Base-by-base conservation (phyloP, 2,329 filamentous ascomycete genomes). In the Lasiodiplodia theobromae region DNA sequence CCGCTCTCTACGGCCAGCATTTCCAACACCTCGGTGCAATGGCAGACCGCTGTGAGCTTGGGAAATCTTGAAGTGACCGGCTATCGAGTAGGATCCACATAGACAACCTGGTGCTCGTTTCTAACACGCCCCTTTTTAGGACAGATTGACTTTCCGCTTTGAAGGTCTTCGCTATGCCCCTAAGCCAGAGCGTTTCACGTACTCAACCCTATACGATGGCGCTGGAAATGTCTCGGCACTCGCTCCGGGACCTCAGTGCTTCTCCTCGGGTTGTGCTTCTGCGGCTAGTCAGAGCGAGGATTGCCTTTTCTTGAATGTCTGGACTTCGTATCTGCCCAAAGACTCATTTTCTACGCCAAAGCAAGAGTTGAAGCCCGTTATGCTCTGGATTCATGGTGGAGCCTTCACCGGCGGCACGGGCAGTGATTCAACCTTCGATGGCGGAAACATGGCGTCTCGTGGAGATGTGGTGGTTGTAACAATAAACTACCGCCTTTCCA, bases 91-190 rank as follows among this genome's bases (percentile, higher is more conserved):
- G 18, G 57, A 49, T n/a, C 11, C 16, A 16, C 44, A 5, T 49
- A 25, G 5, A 18, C 18, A 7, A 53, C 44, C 21, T 16, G 14
- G 75, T 78, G 44, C 18, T 57, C 78, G 79, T 67, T 80, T 78
- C 65, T 52, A 21, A 64, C 6, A 10, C n/a, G 1, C 2, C 34
- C 38, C 16, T 25, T 31, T 16, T 34, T 2, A 64, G 60, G 82
- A 85, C 68, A 79, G 77, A n/a, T 76, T 81, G 25, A 81, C 81
- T 14, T 87, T 86, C 71, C 83, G 85, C 6, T 87, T 86, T 71
- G 76, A 84, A 21, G 85, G 84, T 18, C 74, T 86, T 40, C 80
- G 82, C 65, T 86, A 85, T 69, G 84, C 82, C 3, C 71, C 79
- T 0, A 77, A 80, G 66, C 83, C 84, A 1, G 72, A 79, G 66